phyloP scores from a whole-genome alignment of 495 filamentous ascomycete species.

The Coniosporium apollinis region DNA sequence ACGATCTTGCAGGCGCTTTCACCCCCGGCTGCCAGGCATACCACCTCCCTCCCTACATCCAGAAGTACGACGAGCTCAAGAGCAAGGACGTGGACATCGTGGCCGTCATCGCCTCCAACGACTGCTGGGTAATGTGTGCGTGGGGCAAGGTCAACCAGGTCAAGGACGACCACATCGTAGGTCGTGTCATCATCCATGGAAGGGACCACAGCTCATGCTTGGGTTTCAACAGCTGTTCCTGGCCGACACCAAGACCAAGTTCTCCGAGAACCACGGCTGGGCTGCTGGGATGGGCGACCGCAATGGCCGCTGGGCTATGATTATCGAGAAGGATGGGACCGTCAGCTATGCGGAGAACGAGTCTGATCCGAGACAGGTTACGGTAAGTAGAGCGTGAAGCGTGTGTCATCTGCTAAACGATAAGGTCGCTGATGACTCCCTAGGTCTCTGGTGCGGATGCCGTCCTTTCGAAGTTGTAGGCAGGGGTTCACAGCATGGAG shows the following conservation, averaged over 20 bases:
- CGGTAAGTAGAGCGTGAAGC: constrained; percentile 25
- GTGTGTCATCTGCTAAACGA: background rate
- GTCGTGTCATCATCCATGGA: constrained; percentile 9
- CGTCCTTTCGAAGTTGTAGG: constrained; percentile 13
- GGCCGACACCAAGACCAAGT: constrained; percentile 56
- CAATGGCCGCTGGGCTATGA: constrained; percentile 66
- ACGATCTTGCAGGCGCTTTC: constrained; percentile 47
- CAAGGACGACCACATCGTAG: constrained; percentile 61
- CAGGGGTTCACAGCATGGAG: no score
- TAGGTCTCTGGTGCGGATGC: constrained; percentile 16
- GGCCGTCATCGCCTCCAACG: constrained; percentile 75
- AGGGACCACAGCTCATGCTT: background rate
- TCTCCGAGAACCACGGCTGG: constrained; percentile 77
- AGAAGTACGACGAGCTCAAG: constrained; percentile 53
- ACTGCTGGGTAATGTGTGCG: constrained; percentile 82
- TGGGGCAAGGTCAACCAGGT: constrained; percentile 91
- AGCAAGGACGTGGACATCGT: constrained; percentile 76
- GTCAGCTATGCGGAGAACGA: constrained; percentile 66
- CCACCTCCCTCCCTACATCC: constrained; percentile 77
- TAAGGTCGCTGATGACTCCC: background rate
- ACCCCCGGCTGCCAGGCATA: constrained; percentile 79
- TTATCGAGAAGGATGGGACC: constrained; percentile 74
- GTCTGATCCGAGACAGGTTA: constrained; percentile 52
- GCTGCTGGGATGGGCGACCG: constrained; percentile 48
- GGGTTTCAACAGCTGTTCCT: constrained; percentile 53